Base-by-base conservation (phyloP, 164 flowering plant species). In the Buxus sempervirens region DNA sequence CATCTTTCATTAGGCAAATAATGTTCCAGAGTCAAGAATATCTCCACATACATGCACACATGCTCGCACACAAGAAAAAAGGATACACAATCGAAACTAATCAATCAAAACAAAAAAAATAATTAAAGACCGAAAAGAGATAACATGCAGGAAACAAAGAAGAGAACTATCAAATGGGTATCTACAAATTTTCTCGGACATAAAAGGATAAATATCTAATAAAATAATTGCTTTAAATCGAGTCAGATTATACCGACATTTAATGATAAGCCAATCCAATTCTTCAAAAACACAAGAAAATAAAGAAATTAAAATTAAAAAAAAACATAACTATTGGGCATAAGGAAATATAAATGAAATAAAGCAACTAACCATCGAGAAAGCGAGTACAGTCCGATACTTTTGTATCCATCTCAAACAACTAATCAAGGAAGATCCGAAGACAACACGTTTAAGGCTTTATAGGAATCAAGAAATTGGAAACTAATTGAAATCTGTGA, bases 381-480 rank as follows among this genome's bases (percentile, higher is more conserved):
- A 63, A 26, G 24, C 56, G 66, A 55, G 62, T 41, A 59, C 27
- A 69, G 60, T 55, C 20, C 21, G 65, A 66, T 19, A 70, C 69
- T 25, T 73, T 71, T 9, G 70, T 23, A 3, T 73, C 79, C 81
- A 78, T 78, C 23, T 13, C 36, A 57, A 41, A 36, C 14, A 51
- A 32, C 24, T 9, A 45, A 19, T 26, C 7, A 19, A 36, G 14
- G 22, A 15, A 16, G n/a, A 9, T n/a, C 15, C 14, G 24, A 22
- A 38, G 8, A 7, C 9, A 16, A 32, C n/a, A 10, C 25, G 57
- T 57, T 78, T 71, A 84, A 5, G 83, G 92, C 38, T 83, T 82
- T 86, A 86, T 86, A 88, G 90, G 89, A 82, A 77, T 70, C 45
- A 77, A 70, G 64, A 82, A 81, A 85, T 86, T 86, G 61, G 88